A percentile compares a stretch with the other conserved stretches of the same genome.
Conservation (phyloP, 2,329 filamentous ascomycete species). For the Talaromyces atroroseus region DNA sequence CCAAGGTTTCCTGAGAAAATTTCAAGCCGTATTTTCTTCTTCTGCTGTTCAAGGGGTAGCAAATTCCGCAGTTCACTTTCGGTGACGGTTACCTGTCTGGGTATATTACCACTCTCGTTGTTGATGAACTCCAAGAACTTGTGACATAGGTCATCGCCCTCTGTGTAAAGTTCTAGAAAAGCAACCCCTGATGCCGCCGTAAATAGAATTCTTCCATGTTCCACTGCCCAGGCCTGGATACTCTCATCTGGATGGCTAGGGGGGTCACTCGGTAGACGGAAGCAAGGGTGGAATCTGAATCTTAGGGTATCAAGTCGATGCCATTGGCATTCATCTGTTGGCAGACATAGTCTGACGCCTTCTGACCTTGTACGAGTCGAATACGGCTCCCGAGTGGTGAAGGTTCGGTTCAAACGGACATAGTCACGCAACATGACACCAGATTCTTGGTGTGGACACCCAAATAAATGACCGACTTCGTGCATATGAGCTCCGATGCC, state of each 20-base stretch:
- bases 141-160: conserved; percentile 75
- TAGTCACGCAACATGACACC: conserved; percentile 94
- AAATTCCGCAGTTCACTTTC: conserved; percentile 68
- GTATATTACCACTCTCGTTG: conserved; percentile 51
- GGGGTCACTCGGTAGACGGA: conserved; percentile 73
- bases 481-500: conserved; percentile 91
- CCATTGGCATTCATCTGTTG: conserved; percentile 83
- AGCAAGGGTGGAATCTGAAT: conserved; percentile 86
- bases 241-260: conserved; percentile 62
- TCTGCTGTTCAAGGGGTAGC: conserved; percentile 68
- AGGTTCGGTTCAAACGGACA: conserved; percentile 74
- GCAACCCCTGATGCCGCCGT: conserved; percentile 77
- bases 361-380: conserved; percentile 81
- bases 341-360: conserved; percentile 65
- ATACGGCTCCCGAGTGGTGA: conserved; percentile 74
- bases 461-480: conserved; percentile 84
- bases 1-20: conserved; percentile 73
- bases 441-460: conserved; percentile 80
- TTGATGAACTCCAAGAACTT: conserved; percentile 75
- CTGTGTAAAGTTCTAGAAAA: conserved; percentile 74
- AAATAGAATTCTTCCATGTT: conserved; percentile 67
- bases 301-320: conserved; percentile 83
- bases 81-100: conserved; percentile 67
- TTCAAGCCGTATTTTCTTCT: conserved; percentile 60
- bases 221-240: conserved; percentile 80